Percentiles rank a stretch among this genome's conserved stretches.
Evolutionary conservation across 2,329 filamentous ascomycete species (phyloP).

Genomic region (Diaporthe destruens): DNA sequence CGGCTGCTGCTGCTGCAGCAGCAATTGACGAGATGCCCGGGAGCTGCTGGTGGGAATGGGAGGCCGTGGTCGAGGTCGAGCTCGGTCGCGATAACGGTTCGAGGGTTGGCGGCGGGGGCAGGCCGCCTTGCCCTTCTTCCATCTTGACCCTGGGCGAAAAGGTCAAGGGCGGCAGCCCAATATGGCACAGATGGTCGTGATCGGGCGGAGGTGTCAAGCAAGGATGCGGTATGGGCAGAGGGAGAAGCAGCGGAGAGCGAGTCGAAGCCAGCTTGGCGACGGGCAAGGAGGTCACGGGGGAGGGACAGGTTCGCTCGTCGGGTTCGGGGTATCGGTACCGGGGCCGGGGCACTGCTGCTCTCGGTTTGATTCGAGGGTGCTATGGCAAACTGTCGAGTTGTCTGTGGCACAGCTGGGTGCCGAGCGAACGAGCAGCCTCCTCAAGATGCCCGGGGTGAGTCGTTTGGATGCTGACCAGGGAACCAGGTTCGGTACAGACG

Average conservation of each 20-base stretch:
- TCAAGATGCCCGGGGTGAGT: not conserved
- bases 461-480: constrained; percentile 16
- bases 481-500: not conserved
- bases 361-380: not conserved
- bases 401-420: not conserved
- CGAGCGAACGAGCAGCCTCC: no score
- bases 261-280: constrained; percentile 48
- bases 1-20: constrained; percentile 48
- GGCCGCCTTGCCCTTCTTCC: constrained; percentile 50
- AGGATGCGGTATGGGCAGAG: constrained; percentile 40
- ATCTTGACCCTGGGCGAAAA: constrained; percentile 54
- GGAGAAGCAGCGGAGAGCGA: constrained; percentile 43
- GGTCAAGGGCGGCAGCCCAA: constrained; percentile 44
- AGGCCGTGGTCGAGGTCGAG: constrained; percentile 62
- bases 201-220: constrained; percentile 45
- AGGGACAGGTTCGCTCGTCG: constrained; percentile 8
- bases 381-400: not conserved
- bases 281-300: constrained; percentile 1
- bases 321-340: constrained; percentile 8
- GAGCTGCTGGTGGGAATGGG: constrained; percentile 56
- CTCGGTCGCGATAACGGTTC: constrained; percentile 65
- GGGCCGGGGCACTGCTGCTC: constrained; percentile 17
- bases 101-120: constrained; percentile 54
- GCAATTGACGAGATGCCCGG: constrained; percentile 61
- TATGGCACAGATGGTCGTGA: constrained; percentile 36